Conservation (phyloP, 2,329 filamentous ascomycete species). For the Aspergillus terreus region DNA sequence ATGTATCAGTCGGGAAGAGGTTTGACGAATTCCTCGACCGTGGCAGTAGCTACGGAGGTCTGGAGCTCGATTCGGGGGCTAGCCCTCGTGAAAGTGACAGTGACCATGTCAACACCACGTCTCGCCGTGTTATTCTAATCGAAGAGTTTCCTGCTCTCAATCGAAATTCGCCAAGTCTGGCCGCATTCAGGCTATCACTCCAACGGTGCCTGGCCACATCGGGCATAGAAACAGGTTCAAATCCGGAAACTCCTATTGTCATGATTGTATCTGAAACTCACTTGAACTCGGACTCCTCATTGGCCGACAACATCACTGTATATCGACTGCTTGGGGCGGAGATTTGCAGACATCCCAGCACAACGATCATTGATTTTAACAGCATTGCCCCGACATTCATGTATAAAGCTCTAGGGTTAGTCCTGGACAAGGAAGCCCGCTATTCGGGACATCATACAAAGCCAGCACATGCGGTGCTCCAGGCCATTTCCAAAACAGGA, state of each 20-base stretch:
- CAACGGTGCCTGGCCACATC: constrained; percentile 70
- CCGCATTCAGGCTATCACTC: constrained; percentile 71
- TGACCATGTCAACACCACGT: constrained; percentile 14
- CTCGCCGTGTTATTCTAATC: constrained; percentile 62
- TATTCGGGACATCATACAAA: constrained; percentile 71
- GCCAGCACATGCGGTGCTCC: constrained; percentile 74
- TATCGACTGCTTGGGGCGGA: constrained; percentile 85
- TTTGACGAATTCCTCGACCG: constrained; percentile 91
- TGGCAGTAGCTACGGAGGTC: constrained; percentile 72
- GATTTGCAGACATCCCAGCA: constrained; percentile 74
- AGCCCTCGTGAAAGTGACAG: constrained; percentile 3
- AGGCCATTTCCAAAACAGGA: constrained; percentile 76
- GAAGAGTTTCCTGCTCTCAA: constrained; percentile 80
- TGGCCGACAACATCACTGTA: constrained; percentile 84
- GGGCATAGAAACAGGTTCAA: constrained; percentile 13
- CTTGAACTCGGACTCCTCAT: constrained; percentile 74
- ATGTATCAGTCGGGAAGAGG: constrained; percentile 68
- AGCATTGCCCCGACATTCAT: constrained; percentile 82
- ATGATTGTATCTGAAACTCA: constrained; percentile 91
- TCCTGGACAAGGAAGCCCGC: constrained; percentile 80
- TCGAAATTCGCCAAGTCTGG: constrained; percentile 60
- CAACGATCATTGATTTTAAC: constrained; percentile 86
- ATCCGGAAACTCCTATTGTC: constrained; percentile 67
- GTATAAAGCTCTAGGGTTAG: constrained; percentile 74
- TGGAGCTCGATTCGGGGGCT: constrained; percentile 47